These are phyloP conservation scores for Lagenidium giganteum DNA, from an alignment of 352 stramenopile genomes.

Conservation along the genomic window DNA sequence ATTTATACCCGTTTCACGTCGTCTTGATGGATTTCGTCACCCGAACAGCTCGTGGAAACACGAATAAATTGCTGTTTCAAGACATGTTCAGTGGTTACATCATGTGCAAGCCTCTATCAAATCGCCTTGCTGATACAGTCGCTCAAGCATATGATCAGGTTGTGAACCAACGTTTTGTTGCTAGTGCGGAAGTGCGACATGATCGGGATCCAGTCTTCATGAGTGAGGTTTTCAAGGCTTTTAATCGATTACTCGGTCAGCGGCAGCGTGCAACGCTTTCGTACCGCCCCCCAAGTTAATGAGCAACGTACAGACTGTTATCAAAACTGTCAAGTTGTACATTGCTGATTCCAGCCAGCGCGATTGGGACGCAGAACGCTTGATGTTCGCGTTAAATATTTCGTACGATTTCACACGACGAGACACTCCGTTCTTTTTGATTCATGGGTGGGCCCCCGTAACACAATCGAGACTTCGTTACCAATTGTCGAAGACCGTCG, in stretches of 20 bases:
- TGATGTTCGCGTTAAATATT: conserved; percentile 17
- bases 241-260: conserved; percentile 4
- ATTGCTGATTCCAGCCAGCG: conserved; percentile 2
- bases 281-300: conserved; percentile 8
- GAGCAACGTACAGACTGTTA: conserved; percentile 11
- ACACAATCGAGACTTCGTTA: not conserved
- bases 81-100: conserved; percentile 14
- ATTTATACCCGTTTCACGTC: conserved; percentile 11
- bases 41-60: conserved; percentile 10
- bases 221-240: conserved; percentile 17
- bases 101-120: conserved; percentile 12
- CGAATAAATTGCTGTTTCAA: conserved; percentile 11
- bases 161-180: conserved; percentile 16
- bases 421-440: conserved; percentile 13
- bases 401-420: conserved; percentile 3
- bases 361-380: conserved; percentile 11
- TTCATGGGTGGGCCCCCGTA: conserved; percentile 11
- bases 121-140: conserved; percentile 5
- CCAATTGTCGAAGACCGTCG: too few species aligned
- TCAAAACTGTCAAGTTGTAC: conserved; percentile 1
- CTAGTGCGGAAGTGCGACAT: conserved; percentile 10
- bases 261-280: conserved; percentile 4
- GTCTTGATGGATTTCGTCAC: conserved; percentile 20
- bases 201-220: conserved; percentile 16
- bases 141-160: conserved; percentile 11